These are phyloP conservation scores for Boeremia exigua DNA, from an alignment of 2,329 filamentous ascomycete genomes.

Conservation along the genomic window DNA sequence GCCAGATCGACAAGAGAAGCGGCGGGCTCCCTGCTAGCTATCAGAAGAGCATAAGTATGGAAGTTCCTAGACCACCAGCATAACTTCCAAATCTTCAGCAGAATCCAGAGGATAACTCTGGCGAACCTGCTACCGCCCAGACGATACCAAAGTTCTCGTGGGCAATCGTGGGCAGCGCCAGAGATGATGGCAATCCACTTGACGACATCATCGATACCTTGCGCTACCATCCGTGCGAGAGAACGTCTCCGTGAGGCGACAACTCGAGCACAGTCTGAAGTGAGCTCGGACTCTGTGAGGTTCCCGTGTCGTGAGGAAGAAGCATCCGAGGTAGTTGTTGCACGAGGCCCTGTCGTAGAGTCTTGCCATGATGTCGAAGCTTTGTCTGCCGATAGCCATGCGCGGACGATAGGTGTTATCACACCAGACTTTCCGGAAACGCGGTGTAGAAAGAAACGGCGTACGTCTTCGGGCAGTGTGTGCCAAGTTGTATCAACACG, in stretches of 20 bases:
- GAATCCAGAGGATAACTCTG: background rate
- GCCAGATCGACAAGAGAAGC: background rate
- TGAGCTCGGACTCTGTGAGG: background rate
- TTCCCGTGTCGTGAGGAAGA: background rate
- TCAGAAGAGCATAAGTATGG: background rate
- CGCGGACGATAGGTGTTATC: background rate
- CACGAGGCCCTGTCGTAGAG: too few relatives aligned
- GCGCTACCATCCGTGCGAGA: background rate
- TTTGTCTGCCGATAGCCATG: background rate
- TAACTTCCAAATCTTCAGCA: background rate
- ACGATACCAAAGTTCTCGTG: background rate
- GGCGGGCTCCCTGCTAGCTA: background rate
- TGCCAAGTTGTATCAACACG: background rate
- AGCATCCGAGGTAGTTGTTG: background rate
- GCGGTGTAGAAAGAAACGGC: background rate
- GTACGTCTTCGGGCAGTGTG: background rate
- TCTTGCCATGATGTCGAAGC: too few relatives aligned
- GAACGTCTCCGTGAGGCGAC: background rate
- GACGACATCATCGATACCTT: background rate
- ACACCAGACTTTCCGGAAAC: background rate
- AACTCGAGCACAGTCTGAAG: background rate
- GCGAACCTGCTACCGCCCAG: background rate
- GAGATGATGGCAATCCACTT: background rate
- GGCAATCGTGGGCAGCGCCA: background rate
- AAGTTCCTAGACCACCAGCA: background rate